Percentiles rank a stretch among this genome's conserved stretches.
Evolutionary conservation across 1,284 basidiomycete genomes (phyloP).

Genomic region (Singerocomus inundabilis): DNA sequence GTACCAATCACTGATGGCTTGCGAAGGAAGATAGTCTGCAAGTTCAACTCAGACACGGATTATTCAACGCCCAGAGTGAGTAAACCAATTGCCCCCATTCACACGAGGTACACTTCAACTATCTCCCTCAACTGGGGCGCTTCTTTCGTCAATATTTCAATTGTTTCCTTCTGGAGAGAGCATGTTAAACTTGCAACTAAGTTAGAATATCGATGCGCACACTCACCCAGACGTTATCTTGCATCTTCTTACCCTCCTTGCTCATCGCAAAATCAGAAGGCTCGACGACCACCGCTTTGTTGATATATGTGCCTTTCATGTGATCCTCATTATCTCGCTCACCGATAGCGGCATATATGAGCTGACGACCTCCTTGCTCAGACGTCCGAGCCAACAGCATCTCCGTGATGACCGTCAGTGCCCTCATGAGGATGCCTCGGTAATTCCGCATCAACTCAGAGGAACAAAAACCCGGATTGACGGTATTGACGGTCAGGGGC

Average conservation of each 20-base stretch:
- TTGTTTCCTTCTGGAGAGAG: conserved; percentile 29
- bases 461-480: conserved; percentile 48
- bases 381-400: background rate
- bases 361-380: conserved; percentile 5
- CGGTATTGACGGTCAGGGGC: conserved; percentile 36
- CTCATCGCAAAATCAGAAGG: conserved; percentile 46
- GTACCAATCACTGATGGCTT: no score
- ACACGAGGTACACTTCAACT: conserved; percentile 9
- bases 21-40: no score
- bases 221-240: conserved; percentile 45
- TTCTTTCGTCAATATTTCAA: conserved; percentile 29
- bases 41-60: no score
- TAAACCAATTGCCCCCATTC: background rate
- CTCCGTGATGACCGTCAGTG: no score
- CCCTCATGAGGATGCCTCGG: conserved; percentile 13
- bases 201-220: no score
- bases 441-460: conserved; percentile 24
- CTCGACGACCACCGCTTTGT: conserved; percentile 31
- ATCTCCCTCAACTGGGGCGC: conserved; percentile 12
- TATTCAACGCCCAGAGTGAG: no score
- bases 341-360: no score
- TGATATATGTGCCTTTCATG: conserved; percentile 42
- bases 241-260: conserved; percentile 37
- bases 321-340: no score
- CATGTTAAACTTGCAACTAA: background rate